Conservation (phyloP, 257 asterid species). For the Petunia axillaris region DNA sequence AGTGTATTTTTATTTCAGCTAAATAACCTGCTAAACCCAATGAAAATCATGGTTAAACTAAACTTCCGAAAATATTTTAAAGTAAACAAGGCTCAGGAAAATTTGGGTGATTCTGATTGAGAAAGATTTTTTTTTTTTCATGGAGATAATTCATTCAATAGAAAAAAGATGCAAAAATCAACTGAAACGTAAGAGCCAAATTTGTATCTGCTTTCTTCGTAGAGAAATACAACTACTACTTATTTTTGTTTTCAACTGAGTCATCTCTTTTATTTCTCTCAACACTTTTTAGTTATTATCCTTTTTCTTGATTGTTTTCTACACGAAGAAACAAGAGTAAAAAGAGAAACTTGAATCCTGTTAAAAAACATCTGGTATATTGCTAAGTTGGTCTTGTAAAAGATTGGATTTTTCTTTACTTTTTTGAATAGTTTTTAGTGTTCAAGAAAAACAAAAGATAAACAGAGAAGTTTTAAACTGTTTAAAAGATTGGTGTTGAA, state of each 20-base stretch:
- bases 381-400: not conserved
- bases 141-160: no score
- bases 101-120: no score
- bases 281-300: not conserved
- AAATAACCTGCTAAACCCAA: no score
- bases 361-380: constrained; percentile 15
- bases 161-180: no score
- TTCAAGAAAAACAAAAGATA: not conserved
- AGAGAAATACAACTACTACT: constrained; percentile 47
- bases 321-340: constrained; percentile 18
- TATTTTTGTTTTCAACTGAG: constrained; percentile 31
- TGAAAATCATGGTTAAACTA: no score
- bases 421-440: not conserved
- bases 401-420: not conserved
- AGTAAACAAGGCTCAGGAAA: no score
- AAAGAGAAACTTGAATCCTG: not conserved
- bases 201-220: constrained; percentile 32
- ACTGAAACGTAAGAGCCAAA: no score
- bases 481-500: constrained; percentile 54
- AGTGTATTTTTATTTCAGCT: no score
- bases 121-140: no score
- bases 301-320: constrained; percentile 1
- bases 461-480: not conserved
- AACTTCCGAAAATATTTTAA: no score
- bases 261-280: constrained; percentile 35